Percentiles rank a stretch among this genome's conserved stretches.
Evolutionary conservation across 768 basidiomycete species (phyloP).

Genomic region (Mrakia gelida): DNA sequence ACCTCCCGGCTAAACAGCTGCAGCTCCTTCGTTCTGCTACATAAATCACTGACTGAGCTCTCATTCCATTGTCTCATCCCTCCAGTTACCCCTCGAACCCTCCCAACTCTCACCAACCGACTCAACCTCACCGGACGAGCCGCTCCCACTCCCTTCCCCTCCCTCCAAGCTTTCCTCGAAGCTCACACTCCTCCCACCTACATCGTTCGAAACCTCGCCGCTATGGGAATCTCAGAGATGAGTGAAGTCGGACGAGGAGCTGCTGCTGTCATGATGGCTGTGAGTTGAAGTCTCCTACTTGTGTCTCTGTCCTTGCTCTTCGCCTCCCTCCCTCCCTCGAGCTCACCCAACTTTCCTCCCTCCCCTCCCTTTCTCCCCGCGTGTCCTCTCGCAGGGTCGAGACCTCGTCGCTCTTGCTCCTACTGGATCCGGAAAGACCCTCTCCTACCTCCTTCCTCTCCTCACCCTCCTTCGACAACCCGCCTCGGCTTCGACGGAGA

Average conservation of each 20-base stretch:
- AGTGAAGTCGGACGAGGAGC: slow-evolving; percentile 78
- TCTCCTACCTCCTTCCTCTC: slow-evolving; percentile 83
- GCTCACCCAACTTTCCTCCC: background rate
- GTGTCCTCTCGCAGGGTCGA: slow-evolving; percentile 46
- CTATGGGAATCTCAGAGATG: slow-evolving; percentile 61
- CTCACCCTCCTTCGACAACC: slow-evolving; percentile 49
- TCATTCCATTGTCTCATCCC: background rate
- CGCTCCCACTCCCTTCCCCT: slow-evolving; percentile 57
- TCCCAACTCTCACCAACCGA: slow-evolving; percentile 51
- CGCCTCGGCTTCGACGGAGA: slow-evolving; percentile 37
- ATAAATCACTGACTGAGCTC: background rate
- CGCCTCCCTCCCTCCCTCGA: background rate
- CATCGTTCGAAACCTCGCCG: slow-evolving; percentile 60
- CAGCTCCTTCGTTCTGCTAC: slow-evolving; percentile 5
- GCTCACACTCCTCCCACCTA: slow-evolving; percentile 59
- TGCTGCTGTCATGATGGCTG: slow-evolving; percentile 74
- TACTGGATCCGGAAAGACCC: slow-evolving; percentile 94
- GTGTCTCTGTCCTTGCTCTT: slow-evolving; percentile 46
- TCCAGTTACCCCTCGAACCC: slow-evolving; percentile 39
- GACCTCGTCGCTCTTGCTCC: slow-evolving; percentile 94
- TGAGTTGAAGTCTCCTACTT: slow-evolving; percentile 41
- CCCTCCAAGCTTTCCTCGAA: slow-evolving; percentile 59
- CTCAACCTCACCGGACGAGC: slow-evolving; percentile 69
- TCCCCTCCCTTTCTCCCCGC: background rate
- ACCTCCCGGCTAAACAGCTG: background rate